Conservation (phyloP, 225 moss, liverwort and hornwort genomes). For the Marchantia paleacea region DNA sequence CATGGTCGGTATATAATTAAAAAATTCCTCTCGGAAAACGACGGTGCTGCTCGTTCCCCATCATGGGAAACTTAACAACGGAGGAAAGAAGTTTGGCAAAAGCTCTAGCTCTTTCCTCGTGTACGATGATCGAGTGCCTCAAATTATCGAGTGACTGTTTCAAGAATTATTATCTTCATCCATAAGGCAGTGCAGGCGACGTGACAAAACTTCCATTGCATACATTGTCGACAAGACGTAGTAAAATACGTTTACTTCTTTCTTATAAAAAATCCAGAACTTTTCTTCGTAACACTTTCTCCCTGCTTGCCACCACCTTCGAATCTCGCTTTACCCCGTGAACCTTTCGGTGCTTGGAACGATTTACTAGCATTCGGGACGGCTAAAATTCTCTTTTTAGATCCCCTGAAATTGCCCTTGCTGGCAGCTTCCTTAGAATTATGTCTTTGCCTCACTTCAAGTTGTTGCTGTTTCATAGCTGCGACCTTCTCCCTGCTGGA, state of each 20-base stretch:
- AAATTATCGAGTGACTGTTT: too few relatives aligned
- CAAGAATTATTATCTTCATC: too few relatives aligned
- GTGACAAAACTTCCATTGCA: neutral
- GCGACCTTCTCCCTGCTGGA: conserved; percentile 74
- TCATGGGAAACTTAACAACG: neutral
- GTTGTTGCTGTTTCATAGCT: conserved; percentile 58
- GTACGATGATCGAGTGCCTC: neutral
- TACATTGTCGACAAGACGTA: neutral
- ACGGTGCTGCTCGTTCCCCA: neutral
- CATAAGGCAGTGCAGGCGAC: neutral
- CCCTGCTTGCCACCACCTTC: conserved; percentile 11
- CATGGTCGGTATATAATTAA: too few relatives aligned
- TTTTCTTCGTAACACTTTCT: conserved; percentile 23
- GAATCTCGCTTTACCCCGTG: conserved; percentile 38
- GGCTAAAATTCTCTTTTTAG: conserved; percentile 17
- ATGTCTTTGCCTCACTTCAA: conserved; percentile 23
- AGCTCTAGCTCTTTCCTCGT: neutral
- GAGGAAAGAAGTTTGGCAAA: neutral
- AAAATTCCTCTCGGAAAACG: too few relatives aligned
- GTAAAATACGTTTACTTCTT: conserved; percentile 19
- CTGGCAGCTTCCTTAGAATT: conserved; percentile 28
- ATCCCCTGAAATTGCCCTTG: conserved; percentile 27
- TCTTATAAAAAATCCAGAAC: conserved; percentile 31
- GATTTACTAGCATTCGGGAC: conserved; percentile 16
- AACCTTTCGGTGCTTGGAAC: conserved; percentile 24